Evolutionary conservation across 1,139 yeast genomes (phyloP).

Genomic region (Geotrichum cucujoidarum): DNA sequence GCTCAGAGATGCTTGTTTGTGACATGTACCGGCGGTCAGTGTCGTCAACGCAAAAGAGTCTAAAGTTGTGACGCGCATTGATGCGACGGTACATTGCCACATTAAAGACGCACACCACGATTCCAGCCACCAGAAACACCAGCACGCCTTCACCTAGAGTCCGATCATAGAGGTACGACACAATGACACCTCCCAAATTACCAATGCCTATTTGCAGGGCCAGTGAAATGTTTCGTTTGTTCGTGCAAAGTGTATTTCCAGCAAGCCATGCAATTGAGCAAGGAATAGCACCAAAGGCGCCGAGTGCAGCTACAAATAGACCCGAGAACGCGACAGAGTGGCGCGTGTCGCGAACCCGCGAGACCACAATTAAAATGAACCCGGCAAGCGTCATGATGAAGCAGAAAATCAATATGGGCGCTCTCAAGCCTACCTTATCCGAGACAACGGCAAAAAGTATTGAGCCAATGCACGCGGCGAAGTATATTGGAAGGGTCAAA

Average conservation of each 20-base stretch:
- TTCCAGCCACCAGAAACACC: constrained; percentile 3
- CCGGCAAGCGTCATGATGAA: constrained; percentile 36
- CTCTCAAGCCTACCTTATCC: constrained; percentile 35
- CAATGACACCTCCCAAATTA: constrained; percentile 40
- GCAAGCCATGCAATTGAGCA: constrained; percentile 40
- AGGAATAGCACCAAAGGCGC: constrained; percentile 39
- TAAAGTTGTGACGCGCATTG: constrained; percentile 1
- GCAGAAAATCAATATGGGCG: constrained; percentile 36
- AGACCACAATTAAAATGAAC: constrained; percentile 33
- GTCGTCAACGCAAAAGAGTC: not conserved
- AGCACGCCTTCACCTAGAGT: constrained; percentile 2
- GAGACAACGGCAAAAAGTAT: constrained; percentile 35
- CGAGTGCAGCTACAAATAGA: constrained; percentile 37
- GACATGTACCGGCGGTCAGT: not conserved
- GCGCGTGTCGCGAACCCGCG: constrained; percentile 18
- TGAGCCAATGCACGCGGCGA: constrained; percentile 36
- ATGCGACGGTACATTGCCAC: constrained; percentile 8
- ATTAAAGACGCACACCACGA: constrained; percentile 1
- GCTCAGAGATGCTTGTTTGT: not conserved
- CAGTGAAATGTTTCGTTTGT: constrained; percentile 41
- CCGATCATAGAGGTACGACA: constrained; percentile 20
- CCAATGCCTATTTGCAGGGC: constrained; percentile 43
- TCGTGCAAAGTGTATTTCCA: constrained; percentile 38
- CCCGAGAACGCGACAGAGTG: constrained; percentile 35
- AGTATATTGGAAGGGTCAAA: constrained; percentile 38